A percentile compares a stretch with the other conserved stretches of the same genome.
Evolutionary conservation across 2,329 filamentous ascomycete genomes (phyloP).

Genomic region (Xylaria sp.): DNA sequence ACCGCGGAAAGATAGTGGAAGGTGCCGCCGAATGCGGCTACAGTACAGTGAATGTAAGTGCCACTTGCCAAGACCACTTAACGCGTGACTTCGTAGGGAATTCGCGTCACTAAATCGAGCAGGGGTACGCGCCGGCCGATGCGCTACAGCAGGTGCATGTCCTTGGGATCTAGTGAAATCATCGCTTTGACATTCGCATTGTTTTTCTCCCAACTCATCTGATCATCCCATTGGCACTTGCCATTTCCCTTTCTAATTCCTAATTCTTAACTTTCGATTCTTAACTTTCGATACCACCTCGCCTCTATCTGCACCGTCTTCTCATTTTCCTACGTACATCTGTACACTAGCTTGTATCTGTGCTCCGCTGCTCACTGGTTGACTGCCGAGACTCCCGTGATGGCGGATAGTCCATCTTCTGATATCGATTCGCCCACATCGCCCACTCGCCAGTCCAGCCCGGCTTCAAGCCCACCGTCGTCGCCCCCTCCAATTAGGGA

Average conservation of each 20-base stretch:
- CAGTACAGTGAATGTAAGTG: background rate
- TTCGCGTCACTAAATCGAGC: conserved; percentile 37
- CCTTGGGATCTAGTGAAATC: conserved; percentile 36
- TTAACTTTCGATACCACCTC: background rate
- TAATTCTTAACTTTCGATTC: no score
- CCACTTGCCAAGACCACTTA: conserved; percentile 34
- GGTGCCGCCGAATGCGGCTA: conserved; percentile 7
- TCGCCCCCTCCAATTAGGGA: conserved; percentile 32
- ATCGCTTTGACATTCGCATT: conserved; percentile 30
- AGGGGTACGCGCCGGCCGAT: conserved; percentile 36
- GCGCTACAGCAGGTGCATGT: no score
- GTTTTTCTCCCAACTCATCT: background rate
- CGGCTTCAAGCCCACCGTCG: conserved; percentile 30
- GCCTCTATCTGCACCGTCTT: background rate
- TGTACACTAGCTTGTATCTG: background rate
- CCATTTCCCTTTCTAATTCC: background rate
- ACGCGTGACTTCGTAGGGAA: conserved; percentile 42
- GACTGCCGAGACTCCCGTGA: conserved; percentile 4
- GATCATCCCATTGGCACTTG: background rate
- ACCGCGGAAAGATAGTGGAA: no score
- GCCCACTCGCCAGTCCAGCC: conserved; percentile 30
- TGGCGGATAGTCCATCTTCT: conserved; percentile 31
- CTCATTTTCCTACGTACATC: background rate
- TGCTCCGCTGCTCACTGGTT: background rate
- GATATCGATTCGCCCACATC: conserved; percentile 27